phyloP scores from a whole-genome alignment of 108 stramenopile genomes.

The Schizochytrium sp. region DNA sequence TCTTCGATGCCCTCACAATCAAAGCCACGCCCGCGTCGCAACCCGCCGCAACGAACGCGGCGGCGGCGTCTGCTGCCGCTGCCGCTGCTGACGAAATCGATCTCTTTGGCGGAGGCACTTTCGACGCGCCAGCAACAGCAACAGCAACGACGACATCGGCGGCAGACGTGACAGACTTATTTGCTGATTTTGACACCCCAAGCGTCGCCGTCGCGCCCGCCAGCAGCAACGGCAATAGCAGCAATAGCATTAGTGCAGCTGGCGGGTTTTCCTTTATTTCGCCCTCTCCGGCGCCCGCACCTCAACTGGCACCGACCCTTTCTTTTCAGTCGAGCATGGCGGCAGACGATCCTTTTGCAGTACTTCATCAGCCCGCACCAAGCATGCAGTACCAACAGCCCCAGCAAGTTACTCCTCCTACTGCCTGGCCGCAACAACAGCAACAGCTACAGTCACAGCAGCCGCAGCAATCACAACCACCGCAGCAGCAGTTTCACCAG shows the following conservation, averaged over 20 bases:
- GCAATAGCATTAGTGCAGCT: no score
- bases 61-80: not conserved
- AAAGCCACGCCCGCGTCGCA: not conserved
- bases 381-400: not conserved
- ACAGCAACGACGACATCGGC: not conserved
- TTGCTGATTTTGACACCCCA: not conserved
- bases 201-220: no score
- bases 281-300: no score
- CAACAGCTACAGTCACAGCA: constrained; percentile 3
- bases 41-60: not conserved
- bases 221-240: no score
- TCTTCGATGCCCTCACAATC: not conserved
- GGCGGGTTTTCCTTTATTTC: no score
- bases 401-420: not conserved
- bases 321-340: no score
- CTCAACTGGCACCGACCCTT: no score
- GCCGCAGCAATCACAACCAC: not conserved
- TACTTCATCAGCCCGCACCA: not conserved
- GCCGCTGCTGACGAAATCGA: not conserved
- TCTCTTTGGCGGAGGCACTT: not conserved
- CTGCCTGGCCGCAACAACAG: not conserved
- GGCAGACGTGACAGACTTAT: not conserved
- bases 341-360: not conserved
- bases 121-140: not conserved
- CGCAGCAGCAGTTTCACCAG: constrained; percentile 1